Percentiles rank a stretch among this genome's conserved stretches.
These are phyloP conservation scores for Harringtonia lauricola DNA, from an alignment of 2,329 filamentous ascomycete species.

Conservation along the genomic window DNA sequence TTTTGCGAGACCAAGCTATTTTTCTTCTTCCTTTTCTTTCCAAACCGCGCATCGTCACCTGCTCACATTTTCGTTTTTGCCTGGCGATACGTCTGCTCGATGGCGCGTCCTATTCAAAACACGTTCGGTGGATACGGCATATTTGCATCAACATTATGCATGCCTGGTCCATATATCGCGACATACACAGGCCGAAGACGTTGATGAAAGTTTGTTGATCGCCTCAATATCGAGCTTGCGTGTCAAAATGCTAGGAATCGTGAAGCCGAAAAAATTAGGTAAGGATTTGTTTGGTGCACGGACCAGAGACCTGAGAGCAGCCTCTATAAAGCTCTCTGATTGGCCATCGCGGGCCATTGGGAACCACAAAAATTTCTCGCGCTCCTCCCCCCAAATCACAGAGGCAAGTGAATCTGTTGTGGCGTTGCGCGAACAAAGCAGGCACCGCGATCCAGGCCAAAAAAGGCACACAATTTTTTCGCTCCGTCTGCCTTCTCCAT, in stretches of 20 bases:
- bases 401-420: not conserved
- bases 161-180: too few species aligned
- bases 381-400: not conserved
- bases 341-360: not conserved
- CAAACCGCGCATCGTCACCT: not conserved
- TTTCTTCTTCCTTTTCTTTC: conserved; percentile 1
- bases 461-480: not conserved
- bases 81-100: too few species aligned
- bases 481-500: not conserved
- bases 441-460: conserved; percentile 3
- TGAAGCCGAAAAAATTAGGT: not conserved
- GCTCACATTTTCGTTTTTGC: not conserved
- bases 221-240: not conserved
- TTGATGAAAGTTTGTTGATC: not conserved
- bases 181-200: not conserved
- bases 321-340: not conserved
- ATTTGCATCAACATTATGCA: too few species aligned
- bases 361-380: conserved; percentile 1
- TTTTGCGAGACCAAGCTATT: not conserved
- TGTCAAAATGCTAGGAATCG: not conserved
- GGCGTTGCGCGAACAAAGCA: conserved; percentile 4
- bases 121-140: not conserved
- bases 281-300: conserved; percentile 2
- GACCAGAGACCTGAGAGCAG: not conserved
- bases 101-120: too few species aligned